Evolutionary conservation across 139 green algal species (phyloP).

Genomic region (Trebouxia sp.): DNA sequence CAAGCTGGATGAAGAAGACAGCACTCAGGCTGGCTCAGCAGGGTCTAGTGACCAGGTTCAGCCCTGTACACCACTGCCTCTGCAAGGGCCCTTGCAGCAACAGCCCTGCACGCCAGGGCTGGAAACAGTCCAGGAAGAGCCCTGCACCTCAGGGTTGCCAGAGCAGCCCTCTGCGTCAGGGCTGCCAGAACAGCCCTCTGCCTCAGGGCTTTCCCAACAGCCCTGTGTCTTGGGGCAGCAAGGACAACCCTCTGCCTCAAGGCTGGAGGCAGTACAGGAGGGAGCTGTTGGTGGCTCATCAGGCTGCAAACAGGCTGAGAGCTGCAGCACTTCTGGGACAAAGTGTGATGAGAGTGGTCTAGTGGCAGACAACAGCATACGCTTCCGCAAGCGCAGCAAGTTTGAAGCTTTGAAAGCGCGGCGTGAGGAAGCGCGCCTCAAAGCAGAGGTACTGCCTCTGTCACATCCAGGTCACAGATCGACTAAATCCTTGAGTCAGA

Average conservation of each 20-base stretch:
- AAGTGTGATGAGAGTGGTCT: not conserved
- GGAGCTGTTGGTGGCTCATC: too few species aligned
- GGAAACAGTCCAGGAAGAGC: slow-evolving; percentile 18
- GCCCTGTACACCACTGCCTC: not conserved
- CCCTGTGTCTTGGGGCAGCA: too few species aligned
- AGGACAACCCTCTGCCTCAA: too few species aligned
- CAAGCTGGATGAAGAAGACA: too few species aligned
- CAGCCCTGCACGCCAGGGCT: slow-evolving; percentile 14
- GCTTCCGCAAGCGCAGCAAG: slow-evolving; percentile 23
- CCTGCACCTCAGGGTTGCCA: slow-evolving; percentile 1
- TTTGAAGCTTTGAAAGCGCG: slow-evolving; percentile 22
- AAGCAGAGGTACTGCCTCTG: slow-evolving; percentile 19
- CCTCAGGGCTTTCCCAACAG: too few species aligned
- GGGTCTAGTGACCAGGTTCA: not conserved
- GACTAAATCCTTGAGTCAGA: too few species aligned
- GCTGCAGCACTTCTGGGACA: slow-evolving; percentile 1
- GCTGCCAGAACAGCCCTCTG: slow-evolving; percentile 4
- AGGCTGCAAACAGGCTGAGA: not conserved
- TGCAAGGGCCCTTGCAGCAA: not conserved
- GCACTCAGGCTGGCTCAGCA: too few species aligned
- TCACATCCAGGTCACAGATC: not conserved
- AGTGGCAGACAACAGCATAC: slow-evolving; percentile 7
- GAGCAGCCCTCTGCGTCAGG: too few species aligned
- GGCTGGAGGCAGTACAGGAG: too few species aligned
- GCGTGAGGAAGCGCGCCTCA: slow-evolving; percentile 13